Base-by-base conservation (phyloP, 352 stramenopile species). In the Phytophthora brassicae region DNA sequence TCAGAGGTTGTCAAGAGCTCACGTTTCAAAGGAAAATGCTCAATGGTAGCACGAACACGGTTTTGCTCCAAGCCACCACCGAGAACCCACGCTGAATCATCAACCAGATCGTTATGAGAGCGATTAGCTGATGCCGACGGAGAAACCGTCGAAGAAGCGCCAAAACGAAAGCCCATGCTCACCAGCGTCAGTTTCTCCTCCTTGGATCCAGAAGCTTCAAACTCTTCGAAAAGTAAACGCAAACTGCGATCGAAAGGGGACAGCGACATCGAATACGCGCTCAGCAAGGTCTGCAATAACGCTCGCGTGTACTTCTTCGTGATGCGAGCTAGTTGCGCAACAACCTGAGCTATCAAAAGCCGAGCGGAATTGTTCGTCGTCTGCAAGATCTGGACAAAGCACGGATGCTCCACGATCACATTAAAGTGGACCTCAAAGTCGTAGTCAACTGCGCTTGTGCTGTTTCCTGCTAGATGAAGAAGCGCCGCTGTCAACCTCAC, bases 101-200 rank as follows among this genome's bases (percentile, higher is more conserved):
- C 74, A 4, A 89, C 64, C 11, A 90, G 56, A 38, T 92, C 81
- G 17, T 66, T 62, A 46, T 62, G 58, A 29, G 56, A 70, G 47
- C 29, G 67, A 72, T 66, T 87, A 49, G 53, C 79, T 56, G 17
- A 77, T 23, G 14, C 74, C 45, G 67, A 60, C 7, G 68, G 60
- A 20, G 70, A 38, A 11, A 68, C 51, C 36, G 75, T 68, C 20
- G 68, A 79, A 1, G 74, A 89, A 6, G 68, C 65, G 7, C 84
- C 81, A 50, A 95, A 95, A 52, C 84, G 84, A 54, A 89, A 95
- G 17, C 82, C 81, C 48, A 79, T 68, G 26, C 68, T 74, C 16
- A 52, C 56, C 0, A 79, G 56, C 16, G 71, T 77, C 28, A 90
- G 67, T 19, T 79, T 64, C 0, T 80, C 70, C 16, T 72, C 54